Conservation (phyloP, 2,329 filamentous ascomycete genomes). For the Taxawa tesnikishii region DNA sequence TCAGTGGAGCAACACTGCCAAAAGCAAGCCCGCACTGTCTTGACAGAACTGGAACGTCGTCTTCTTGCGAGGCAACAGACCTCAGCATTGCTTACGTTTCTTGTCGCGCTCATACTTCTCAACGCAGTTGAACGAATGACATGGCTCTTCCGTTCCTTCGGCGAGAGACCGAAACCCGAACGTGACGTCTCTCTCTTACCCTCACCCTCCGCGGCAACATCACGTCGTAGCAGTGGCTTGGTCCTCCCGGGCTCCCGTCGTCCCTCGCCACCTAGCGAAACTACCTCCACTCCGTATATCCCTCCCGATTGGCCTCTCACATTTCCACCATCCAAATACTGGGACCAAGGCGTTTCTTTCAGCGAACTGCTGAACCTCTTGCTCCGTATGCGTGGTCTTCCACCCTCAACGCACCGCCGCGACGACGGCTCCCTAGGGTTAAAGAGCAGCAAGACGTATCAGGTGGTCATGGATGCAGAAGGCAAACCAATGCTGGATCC, state of each 20-base stretch:
- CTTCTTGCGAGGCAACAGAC: slow-evolving; percentile 45
- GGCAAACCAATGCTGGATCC: slow-evolving; percentile 1
- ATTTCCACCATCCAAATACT: slow-evolving; percentile 37
- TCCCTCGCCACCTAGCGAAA: no score
- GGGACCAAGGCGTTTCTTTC: slow-evolving; percentile 45
- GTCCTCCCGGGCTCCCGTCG: no score
- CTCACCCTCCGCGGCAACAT: not conserved
- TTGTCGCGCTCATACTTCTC: slow-evolving; percentile 46
- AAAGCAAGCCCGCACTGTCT: slow-evolving; percentile 38
- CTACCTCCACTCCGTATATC: not conserved
- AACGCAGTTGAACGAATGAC: slow-evolving; percentile 48
- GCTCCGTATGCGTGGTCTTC: slow-evolving; percentile 42
- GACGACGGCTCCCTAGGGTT: slow-evolving; percentile 21
- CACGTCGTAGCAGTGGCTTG: no score
- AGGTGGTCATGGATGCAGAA: not conserved
- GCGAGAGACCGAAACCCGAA: slow-evolving; percentile 1
- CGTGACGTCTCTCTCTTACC: no score
- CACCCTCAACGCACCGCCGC: slow-evolving; percentile 24
- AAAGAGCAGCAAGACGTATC: slow-evolving; percentile 5
- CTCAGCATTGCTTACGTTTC: slow-evolving; percentile 45
- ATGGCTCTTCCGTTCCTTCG: slow-evolving; percentile 35
- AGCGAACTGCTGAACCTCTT: slow-evolving; percentile 45
- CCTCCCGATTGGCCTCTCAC: slow-evolving; percentile 38
- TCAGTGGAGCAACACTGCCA: slow-evolving; percentile 43
- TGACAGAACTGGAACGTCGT: slow-evolving; percentile 49